Percentiles rank a stretch among this genome's conserved stretches.
These are phyloP conservation scores for Rhizomucor pusillus DNA, from an alignment of 371 early-diverging fungal genomes.

Conservation along the genomic window DNA sequence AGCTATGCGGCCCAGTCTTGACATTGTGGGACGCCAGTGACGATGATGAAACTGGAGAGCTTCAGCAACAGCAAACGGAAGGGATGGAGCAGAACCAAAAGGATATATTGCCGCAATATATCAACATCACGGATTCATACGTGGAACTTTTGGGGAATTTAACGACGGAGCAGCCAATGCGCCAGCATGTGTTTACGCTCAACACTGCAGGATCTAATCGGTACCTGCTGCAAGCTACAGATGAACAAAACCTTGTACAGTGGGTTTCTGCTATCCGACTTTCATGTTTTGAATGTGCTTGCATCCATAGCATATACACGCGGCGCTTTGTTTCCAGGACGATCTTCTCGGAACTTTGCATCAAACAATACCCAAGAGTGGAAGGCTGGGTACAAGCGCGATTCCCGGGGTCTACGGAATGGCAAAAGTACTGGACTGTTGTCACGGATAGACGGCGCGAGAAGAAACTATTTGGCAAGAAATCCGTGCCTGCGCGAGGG, in stretches of 20 bases:
- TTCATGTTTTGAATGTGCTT: constrained; percentile 73
- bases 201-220: constrained; percentile 66
- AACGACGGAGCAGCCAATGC: constrained; percentile 22
- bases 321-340: constrained; percentile 47
- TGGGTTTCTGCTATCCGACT: constrained; percentile 75
- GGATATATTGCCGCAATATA: constrained; percentile 52
- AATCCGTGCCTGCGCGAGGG: constrained; percentile 46
- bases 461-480: constrained; percentile 57
- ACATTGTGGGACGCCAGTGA: constrained; percentile 52
- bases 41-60: background rate
- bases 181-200: constrained; percentile 37
- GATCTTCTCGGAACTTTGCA: constrained; percentile 6
- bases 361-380: constrained; percentile 10
- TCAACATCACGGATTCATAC: constrained; percentile 68
- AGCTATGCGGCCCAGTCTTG: constrained; percentile 62
- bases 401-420: constrained; percentile 60
- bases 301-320: constrained; percentile 76
- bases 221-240: constrained; percentile 28
- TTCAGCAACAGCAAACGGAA: too few relatives aligned
- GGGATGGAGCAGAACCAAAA: background rate
- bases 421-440: constrained; percentile 62
- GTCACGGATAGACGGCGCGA: constrained; percentile 50
- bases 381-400: constrained; percentile 62
- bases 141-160: constrained; percentile 26
- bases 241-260: constrained; percentile 35